A percentile compares a stretch with the other conserved stretches of the same genome.
Evolutionary conservation across 257 asterid genomes (phyloP).

Genomic region (Linaria vulgaris): DNA sequence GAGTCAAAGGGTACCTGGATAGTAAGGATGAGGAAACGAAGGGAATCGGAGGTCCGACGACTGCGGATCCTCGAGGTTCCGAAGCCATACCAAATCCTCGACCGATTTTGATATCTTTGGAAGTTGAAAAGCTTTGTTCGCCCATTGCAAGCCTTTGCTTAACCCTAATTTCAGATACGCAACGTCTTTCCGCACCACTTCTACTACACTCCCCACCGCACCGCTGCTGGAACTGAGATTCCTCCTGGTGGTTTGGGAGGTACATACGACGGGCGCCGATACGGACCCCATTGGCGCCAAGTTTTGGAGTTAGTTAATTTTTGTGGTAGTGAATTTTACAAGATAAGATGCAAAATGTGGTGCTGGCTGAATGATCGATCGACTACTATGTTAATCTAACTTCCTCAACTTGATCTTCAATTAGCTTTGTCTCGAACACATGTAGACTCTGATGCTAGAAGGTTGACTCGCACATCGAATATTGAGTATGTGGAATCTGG

Average conservation of each 20-base stretch:
- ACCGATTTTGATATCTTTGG: slow-evolving; percentile 57
- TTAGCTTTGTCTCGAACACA: too few relatives aligned
- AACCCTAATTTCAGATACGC: slow-evolving; percentile 51
- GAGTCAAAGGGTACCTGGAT: slow-evolving; percentile 47
- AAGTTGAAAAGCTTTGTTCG: slow-evolving; percentile 53
- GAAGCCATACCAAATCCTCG: slow-evolving; percentile 83
- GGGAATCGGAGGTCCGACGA: slow-evolving; percentile 38
- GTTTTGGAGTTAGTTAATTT: too few relatives aligned
- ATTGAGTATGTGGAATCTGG: too few relatives aligned
- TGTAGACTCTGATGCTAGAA: too few relatives aligned
- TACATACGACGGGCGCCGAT: slow-evolving; percentile 35
- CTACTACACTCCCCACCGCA: slow-evolving; percentile 46
- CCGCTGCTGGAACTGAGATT: too few relatives aligned
- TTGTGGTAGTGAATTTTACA: too few relatives aligned
- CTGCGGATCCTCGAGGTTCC: slow-evolving; percentile 59
- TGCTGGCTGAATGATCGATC: too few relatives aligned
- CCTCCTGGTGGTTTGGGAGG: slow-evolving; percentile 4
- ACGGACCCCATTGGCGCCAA: slow-evolving; percentile 31
- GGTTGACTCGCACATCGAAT: too few relatives aligned
- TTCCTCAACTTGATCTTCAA: too few relatives aligned
- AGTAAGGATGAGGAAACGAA: slow-evolving; percentile 79
- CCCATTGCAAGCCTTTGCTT: slow-evolving; percentile 67
- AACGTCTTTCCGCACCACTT: slow-evolving; percentile 64
- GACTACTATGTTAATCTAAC: too few relatives aligned
- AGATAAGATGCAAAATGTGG: too few relatives aligned